A percentile compares a stretch with the other conserved stretches of the same genome.
phyloP scores from a whole-genome alignment of 1,139 yeast genomes.

The Hansenula lynferdii region DNA sequence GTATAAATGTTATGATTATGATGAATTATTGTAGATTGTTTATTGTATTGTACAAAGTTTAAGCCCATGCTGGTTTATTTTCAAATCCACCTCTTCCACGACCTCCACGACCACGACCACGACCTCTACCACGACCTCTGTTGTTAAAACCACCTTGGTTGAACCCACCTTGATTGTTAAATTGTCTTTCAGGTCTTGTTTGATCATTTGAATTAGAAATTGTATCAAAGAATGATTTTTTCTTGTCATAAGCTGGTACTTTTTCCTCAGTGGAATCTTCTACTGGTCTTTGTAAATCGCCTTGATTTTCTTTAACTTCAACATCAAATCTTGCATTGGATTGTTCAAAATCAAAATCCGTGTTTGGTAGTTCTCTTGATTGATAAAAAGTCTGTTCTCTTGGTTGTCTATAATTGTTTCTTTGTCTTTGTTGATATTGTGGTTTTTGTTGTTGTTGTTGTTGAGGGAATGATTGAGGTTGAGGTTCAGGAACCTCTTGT shows the following conservation, averaged over 20 bases:
- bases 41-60: neutral
- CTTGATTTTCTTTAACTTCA: constrained; percentile 2
- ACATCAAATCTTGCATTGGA: constrained; percentile 54
- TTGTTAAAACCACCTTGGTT: constrained; percentile 17
- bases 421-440: neutral
- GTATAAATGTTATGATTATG: neutral
- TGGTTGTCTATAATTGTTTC: constrained; percentile 15
- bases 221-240: constrained; percentile 76
- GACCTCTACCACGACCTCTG: constrained; percentile 28
- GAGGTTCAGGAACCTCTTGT: constrained; percentile 36
- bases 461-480: constrained; percentile 26
- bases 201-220: constrained; percentile 53
- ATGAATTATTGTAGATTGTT: too few species aligned
- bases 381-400: constrained; percentile 24
- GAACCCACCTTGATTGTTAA: constrained; percentile 31
- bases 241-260: constrained; percentile 51
- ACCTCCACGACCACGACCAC: constrained; percentile 29
- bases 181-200: constrained; percentile 26
- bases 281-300: constrained; percentile 4
- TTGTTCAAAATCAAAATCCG: constrained; percentile 62
- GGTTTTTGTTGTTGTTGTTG: constrained; percentile 15
- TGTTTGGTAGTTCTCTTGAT: constrained; percentile 28
- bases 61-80: constrained; percentile 22
- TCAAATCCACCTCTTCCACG: constrained; percentile 26
- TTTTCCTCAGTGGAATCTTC: constrained; percentile 6